phyloP scores from a whole-genome alignment of 768 basidiomycete species.

The Suillus fuscotomentosus region DNA sequence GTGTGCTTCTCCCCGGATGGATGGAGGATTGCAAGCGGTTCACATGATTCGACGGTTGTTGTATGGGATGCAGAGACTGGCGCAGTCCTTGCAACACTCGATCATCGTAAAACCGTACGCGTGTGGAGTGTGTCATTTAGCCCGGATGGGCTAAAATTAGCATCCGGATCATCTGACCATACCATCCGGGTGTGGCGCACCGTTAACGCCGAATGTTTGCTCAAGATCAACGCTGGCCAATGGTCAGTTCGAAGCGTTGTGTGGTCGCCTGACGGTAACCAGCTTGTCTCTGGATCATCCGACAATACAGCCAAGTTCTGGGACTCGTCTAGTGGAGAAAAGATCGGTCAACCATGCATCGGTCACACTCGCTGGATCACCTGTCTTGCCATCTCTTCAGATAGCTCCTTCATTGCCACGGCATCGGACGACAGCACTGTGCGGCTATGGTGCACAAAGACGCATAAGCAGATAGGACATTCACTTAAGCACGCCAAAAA shows the following conservation, averaged over 20 bases:
- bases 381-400: background rate
- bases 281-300: conserved; percentile 2
- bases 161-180: background rate
- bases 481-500: background rate
- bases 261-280: conserved; percentile 2
- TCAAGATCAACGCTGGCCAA: background rate
- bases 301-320: conserved; percentile 1
- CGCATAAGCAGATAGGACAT: background rate
- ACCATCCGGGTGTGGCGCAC: background rate
- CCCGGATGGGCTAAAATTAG: background rate
- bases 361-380: background rate
- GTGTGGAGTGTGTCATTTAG: background rate
- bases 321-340: conserved; percentile 2
- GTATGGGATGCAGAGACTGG: conserved; percentile 8
- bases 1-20: conserved; percentile 43
- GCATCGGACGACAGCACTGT: background rate
- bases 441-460: background rate
- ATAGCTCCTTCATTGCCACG: background rate
- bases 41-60: conserved; percentile 27
- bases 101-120: background rate
- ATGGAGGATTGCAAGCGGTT: conserved; percentile 39
- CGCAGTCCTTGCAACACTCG: conserved; percentile 1
- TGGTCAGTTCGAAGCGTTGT: conserved; percentile 1
- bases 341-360: background rate
- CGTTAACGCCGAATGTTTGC: background rate